Base-by-base conservation (phyloP, 192 early-diverging fungal genomes). In the Phlyctochytrium arcticum region DNA sequence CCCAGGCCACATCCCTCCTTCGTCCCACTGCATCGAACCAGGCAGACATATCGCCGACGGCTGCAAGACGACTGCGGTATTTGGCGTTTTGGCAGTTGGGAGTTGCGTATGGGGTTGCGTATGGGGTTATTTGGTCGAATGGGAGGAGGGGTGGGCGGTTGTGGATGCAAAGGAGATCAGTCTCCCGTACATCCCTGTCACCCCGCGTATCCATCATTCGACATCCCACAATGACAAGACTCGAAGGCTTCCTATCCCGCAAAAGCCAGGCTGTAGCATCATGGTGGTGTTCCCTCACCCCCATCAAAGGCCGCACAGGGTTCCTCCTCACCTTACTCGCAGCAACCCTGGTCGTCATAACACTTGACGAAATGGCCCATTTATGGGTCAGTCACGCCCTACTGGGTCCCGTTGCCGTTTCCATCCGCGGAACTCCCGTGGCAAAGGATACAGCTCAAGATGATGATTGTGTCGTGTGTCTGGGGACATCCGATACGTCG, bases 401-500 rank as follows among this genome's bases (percentile, higher is more conserved):
- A 17, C 27, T 54, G 19, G 49, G 49, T 12, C 49, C 62, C 5
- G 50, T 36, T 8, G 62, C 54, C 6, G 7, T 64, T 5, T 19
- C 49, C 2, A 31, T 64, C 34, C 48, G 62, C 5, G 49, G 17
- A 10, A 10, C 30, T 5, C 7, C 32, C 21, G 24, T 46, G 17
- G 48, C 62, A 15, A 6, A 26, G 4, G 62, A 36, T 17, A 44
- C 39, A 5, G 34, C 19, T 19, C 21, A 23, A 23, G 62, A 51
- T 19, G 50, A 53, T n/a, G 62, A 64, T 27, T 64, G 62, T 49
- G 50, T 54, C 17, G 49, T 64, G 8, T 64, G 62, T 33, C 37
- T 64, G 17, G 62, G 62, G 4, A 31, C 32, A 5, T n/a, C n/a
- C 10, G n/a, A 42, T 10, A 42, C 10, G 39, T 10, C n/a, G 10